These are phyloP conservation scores for Xerocomellus amylosporus DNA, from an alignment of 768 basidiomycete species.

Conservation along the genomic window DNA sequence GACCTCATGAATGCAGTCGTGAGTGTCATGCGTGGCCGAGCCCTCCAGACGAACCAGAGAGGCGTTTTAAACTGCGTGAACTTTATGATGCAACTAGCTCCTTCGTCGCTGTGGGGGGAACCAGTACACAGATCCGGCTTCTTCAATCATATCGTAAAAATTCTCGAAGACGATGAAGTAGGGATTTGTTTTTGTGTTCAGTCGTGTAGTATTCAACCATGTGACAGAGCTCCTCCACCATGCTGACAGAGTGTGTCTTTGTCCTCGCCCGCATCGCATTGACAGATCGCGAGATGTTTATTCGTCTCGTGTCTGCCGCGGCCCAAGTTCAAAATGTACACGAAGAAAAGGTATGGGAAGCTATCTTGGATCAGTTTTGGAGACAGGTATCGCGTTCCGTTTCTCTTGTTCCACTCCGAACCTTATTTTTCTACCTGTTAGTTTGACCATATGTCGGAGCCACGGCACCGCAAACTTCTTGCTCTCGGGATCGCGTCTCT, in stretches of 20 bases:
- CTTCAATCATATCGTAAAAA: slow-evolving; percentile 59
- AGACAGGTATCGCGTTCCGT: slow-evolving; percentile 52
- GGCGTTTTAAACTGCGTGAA: slow-evolving; percentile 59
- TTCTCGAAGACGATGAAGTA: slow-evolving; percentile 68
- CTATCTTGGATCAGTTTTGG: slow-evolving; percentile 79
- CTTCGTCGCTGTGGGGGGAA: slow-evolving; percentile 66
- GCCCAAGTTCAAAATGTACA: slow-evolving; percentile 45
- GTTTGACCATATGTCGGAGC: slow-evolving; percentile 92
- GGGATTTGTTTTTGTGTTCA: slow-evolving; percentile 5
- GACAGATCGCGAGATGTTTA: slow-evolving; percentile 62
- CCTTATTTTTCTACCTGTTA: slow-evolving; percentile 29
- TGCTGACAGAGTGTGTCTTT: slow-evolving; percentile 67
- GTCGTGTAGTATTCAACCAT: slow-evolving; percentile 8
- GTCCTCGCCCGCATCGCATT: slow-evolving; percentile 73
- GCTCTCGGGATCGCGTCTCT: slow-evolving; percentile 81
- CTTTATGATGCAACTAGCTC: slow-evolving; percentile 61
- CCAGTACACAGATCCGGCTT: slow-evolving; percentile 72
- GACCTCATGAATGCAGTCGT: slow-evolving; percentile 58
- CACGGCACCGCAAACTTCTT: slow-evolving; percentile 75
- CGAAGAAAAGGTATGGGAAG: slow-evolving; percentile 60
- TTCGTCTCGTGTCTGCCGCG: slow-evolving; percentile 65
- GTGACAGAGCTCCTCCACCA: slow-evolving; percentile 28
- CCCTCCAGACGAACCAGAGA: slow-evolving; percentile 54
- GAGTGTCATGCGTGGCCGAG: slow-evolving; percentile 47
- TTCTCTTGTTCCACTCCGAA: neutral